phyloP scores from a whole-genome alignment of 306 rosid species.

The cucumber (Cucumis sativus) region Cucumber_9930_V3 NC_026660.2:23708501-23709000 shows the following conservation, averaged over 20 bases:
- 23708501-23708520: too few relatives aligned
- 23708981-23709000: not conserved
- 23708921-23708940: not conserved
- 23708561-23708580: too few relatives aligned
- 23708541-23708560: too few relatives aligned
- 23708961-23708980: not conserved
- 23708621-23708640: too few relatives aligned
- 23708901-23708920: not conserved
- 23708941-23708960: not conserved
- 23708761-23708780: not conserved
- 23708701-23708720: too few relatives aligned
- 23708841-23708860: not conserved
- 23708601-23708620: too few relatives aligned
- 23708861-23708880: not conserved
- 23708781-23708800: not conserved
- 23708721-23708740: too few relatives aligned
- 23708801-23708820: not conserved
- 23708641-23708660: too few relatives aligned
- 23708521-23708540: too few relatives aligned
- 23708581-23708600: too few relatives aligned
- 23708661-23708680: too few relatives aligned
- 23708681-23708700: too few relatives aligned
- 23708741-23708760: not conserved
- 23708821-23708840: not conserved
- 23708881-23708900: not conserved